These are phyloP conservation scores for Penicillium pancosmium DNA, from an alignment of 495 filamentous ascomycete species.

Conservation along the genomic window DNA sequence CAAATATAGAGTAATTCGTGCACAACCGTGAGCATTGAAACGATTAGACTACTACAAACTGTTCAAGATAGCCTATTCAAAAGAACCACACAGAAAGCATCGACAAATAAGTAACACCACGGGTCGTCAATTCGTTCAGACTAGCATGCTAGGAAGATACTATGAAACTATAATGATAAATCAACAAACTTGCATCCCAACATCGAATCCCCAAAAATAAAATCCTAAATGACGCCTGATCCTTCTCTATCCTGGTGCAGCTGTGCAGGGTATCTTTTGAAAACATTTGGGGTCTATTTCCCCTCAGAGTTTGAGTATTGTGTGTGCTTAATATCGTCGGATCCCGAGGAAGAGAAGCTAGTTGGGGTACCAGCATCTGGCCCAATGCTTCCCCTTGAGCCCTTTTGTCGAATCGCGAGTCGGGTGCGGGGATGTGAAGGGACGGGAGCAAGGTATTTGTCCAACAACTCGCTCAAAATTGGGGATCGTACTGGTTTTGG, in stretches of 20 bases:
- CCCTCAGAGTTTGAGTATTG: conserved; percentile 7
- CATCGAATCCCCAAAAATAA: conserved; percentile 7
- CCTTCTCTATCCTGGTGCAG: conserved; percentile 20
- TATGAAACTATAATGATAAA: background rate
- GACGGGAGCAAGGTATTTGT: conserved; percentile 65
- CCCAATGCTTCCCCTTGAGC: conserved; percentile 35
- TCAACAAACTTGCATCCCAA: background rate
- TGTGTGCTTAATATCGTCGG: conserved; percentile 32
- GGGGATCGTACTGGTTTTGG: conserved; percentile 84
- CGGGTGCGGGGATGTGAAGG: conserved; percentile 44
- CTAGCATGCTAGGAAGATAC: background rate
- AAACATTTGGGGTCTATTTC: conserved; percentile 24
- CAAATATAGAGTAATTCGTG: no score
- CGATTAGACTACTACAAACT: no score
- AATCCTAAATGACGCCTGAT: conserved; percentile 22
- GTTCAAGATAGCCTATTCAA: background rate
- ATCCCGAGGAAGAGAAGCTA: conserved; percentile 40
- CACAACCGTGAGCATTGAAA: no score
- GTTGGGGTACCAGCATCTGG: conserved; percentile 38
- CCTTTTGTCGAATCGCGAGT: conserved; percentile 38
- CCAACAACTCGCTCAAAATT: conserved; percentile 74
- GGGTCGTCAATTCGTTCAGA: conserved; percentile 2
- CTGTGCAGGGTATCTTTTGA: conserved; percentile 31
- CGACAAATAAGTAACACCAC: background rate
- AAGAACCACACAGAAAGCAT: background rate